Evolutionary conservation across 192 early-diverging fungal species (phyloP), one percentile per base, ranked within the genome.

Genomic region (Rhizoclosmatium sp.): DNA sequence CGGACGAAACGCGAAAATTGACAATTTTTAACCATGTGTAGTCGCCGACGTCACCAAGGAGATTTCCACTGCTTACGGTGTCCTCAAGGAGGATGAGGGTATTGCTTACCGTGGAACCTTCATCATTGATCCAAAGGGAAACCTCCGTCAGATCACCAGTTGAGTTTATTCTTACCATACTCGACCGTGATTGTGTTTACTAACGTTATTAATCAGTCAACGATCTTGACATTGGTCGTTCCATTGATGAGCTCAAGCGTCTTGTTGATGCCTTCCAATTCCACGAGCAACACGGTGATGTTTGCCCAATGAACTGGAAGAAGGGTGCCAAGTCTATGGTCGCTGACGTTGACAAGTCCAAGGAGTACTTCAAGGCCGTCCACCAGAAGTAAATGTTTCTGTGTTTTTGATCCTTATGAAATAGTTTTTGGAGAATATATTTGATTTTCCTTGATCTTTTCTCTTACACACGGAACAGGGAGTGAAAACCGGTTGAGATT

Each of bases 11-110:
- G 1, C 19, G 41, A 21, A 72, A 1, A 59, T 54, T 44, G 39
- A 9, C 23, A 31, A 31, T 40, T 65, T 65, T 12, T 58, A n/a
- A 58, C 56, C 41, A n/a, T 16, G 16, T 14, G 40, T 71, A 86
- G 66, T 96, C 39, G 89, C 93, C 66, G 95, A 96, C 76, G 87
- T 92, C 83, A 98, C 91, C 88, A 96, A 96, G 90, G 85, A 92
- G 86, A 94, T 98, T 66, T 81, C 96, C 69, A 87, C 83, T 68
- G 93, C 94, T 82, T 98, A 97, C 85, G 92, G 94, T 81, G 93
- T 97, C 3, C 82, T 89, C 51, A 76, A 76, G 75, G 75, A 60
- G 46, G 81, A 87, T 56, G 76, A 65, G 40, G 86, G 84, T 47
- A 48, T 88, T 16, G 84, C 85, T 70, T 70, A 81, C 39, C 79